Conservation (phyloP, 345 rosid genomes). For the Hypericum androsaemum region DNA sequence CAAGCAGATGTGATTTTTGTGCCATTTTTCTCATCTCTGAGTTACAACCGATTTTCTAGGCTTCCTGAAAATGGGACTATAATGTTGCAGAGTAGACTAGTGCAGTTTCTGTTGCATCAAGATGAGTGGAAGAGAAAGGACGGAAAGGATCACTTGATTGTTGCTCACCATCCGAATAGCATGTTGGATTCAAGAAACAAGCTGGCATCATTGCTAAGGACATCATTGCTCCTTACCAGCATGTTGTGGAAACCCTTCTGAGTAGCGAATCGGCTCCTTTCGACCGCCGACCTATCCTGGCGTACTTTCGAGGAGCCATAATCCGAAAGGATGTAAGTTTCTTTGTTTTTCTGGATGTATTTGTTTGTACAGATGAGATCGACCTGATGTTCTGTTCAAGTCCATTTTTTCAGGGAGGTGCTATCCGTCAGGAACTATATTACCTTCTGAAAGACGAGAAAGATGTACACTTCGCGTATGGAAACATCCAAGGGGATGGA, state of each 20-base stretch:
- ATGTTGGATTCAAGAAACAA: constrained; percentile 22
- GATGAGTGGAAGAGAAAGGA: constrained; percentile 19
- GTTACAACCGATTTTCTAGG: constrained; percentile 5
- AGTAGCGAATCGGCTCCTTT: constrained; percentile 44
- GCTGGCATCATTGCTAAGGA: constrained; percentile 66
- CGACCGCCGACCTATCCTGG: constrained; percentile 54
- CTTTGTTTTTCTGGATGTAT: neutral
- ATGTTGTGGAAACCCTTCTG: constrained; percentile 53
- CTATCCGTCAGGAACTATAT: constrained; percentile 69
- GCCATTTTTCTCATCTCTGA: constrained; percentile 54
- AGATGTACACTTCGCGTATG: constrained; percentile 76
- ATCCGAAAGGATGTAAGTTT: constrained; percentile 79
- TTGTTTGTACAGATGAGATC: neutral
- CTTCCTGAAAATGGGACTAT: neutral
- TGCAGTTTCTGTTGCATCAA: constrained; percentile 13
- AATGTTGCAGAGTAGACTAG: constrained; percentile 51
- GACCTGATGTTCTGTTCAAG: neutral
- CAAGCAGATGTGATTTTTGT: constrained; percentile 69
- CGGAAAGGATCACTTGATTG: constrained; percentile 22
- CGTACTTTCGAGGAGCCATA: constrained; percentile 84
- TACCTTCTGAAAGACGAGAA: constrained; percentile 86
- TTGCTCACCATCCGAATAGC: constrained; percentile 81
- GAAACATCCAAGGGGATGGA: constrained; percentile 56
- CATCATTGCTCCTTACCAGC: constrained; percentile 76
- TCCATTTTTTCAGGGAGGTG: constrained; percentile 50